phyloP scores from a whole-genome alignment of 129 eudicot species.

The Flaveria sonorensis region DNA sequence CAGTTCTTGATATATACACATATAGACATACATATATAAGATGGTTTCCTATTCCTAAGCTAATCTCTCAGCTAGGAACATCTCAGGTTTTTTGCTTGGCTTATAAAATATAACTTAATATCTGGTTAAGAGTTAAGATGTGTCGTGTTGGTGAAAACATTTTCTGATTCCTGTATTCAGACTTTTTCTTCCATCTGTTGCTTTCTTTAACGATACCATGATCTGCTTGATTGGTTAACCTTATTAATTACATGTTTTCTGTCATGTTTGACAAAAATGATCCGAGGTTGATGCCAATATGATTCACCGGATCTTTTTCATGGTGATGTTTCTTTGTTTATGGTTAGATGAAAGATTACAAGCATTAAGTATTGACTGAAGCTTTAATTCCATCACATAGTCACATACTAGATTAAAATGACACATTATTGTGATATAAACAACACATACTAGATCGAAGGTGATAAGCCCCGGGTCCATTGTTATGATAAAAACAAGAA shows the following conservation, averaged over 20 bases:
- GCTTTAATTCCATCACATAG: neutral
- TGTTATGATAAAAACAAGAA: neutral
- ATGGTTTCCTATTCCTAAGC: constrained; percentile 20
- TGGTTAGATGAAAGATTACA: constrained; percentile 9
- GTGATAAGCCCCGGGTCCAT: neutral
- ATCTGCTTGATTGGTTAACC: constrained; percentile 8
- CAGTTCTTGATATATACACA: neutral
- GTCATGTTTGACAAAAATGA: constrained; percentile 13
- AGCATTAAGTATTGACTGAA: neutral
- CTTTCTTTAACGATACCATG: constrained; percentile 14
- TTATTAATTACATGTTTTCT: constrained; percentile 8
- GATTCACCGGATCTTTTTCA: constrained; percentile 16
- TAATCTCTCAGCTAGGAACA: constrained; percentile 7
- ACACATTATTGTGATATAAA: neutral
- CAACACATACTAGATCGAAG: neutral
- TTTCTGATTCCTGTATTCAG: constrained; percentile 6
- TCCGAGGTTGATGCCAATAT: constrained; percentile 10
- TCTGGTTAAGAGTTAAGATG: constrained; percentile 3
- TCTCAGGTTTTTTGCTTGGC: constrained; percentile 6
- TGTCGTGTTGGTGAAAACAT: neutral
- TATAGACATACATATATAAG: neutral
- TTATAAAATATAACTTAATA: constrained; percentile 15
- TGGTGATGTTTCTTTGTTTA: constrained; percentile 22
- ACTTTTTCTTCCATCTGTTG: constrained; percentile 8
- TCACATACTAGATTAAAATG: neutral